Conservation (phyloP, 1,284 basidiomycete genomes). For the Leccinum solheimii region DNA sequence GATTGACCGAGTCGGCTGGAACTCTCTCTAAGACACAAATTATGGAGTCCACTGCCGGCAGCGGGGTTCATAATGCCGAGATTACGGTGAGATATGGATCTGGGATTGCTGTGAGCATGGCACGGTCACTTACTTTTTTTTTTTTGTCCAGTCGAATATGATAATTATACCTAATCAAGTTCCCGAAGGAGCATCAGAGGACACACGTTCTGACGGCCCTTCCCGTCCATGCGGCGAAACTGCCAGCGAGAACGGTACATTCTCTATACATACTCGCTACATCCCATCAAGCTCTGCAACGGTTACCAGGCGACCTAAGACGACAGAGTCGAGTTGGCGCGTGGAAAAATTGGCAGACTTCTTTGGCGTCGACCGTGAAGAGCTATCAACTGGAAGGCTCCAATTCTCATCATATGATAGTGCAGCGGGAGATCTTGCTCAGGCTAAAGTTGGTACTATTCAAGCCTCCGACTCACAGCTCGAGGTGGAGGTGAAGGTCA, state of each 20-base stretch:
- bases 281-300: neutral
- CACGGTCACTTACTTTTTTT: constrained; percentile 7
- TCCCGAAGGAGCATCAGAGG: neutral
- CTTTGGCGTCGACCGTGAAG: constrained; percentile 57
- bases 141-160: constrained; percentile 4
- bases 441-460: neutral
- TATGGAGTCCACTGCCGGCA: neutral
- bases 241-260: neutral
- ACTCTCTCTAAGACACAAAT: neutral
- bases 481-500: constrained; percentile 41
- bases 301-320: constrained; percentile 2
- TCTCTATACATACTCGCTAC: neutral
- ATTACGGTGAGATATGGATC: constrained; percentile 12
- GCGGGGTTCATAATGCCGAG: neutral
- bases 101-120: neutral
- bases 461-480: constrained; percentile 13
- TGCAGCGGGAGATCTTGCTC: constrained; percentile 5
- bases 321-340: constrained; percentile 6
- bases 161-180: neutral
- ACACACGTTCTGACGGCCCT: neutral
- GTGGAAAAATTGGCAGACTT: constrained; percentile 55
- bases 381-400: constrained; percentile 33
- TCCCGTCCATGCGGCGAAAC: neutral
- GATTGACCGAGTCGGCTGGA: neutral
- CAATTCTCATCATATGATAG: constrained; percentile 3